Evolutionary conservation across 78 protist genomes (phyloP), one percentile per base, ranked within the genome.

Genomic region (Dictyostelium purpureum): DNA sequence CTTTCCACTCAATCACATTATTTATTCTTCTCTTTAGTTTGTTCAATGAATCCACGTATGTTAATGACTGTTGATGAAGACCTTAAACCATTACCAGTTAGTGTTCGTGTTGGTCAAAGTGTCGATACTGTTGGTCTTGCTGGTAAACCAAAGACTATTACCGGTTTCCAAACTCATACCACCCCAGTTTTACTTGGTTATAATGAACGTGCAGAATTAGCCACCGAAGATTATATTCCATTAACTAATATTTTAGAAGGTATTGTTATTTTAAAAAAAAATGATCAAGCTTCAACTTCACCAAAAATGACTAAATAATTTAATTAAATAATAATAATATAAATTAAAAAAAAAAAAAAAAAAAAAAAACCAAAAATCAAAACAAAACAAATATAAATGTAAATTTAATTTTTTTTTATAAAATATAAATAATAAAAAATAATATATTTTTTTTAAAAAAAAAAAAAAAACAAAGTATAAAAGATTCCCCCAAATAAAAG

Each of bases 121-220:
- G 98, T 97, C n/a, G 98, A 97, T 59, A 85, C 87, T 31, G 97
- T 94, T 38, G 98, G 97, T 35, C 97, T 88, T n/a, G 97, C 98
- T 0, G 98, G 97, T 79, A 91, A 94, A 80, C 99, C 99, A 21
- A 98, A 97, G 94, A 87, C 98, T 24, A 98, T 99, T 96, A 98
- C 99, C 0, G 99, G 99, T 31, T 98, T 99, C 95, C 99, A 98
- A 80, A 99, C 99, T 3, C 99, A 98, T 88, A 94, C 90, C 14
- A 97, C 99, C 6, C 99, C 99, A 26, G 99, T 99, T n/a, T 91
- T 99, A 63, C 73, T 98, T 6, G 96, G 73, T 16, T 61, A 56
- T 31, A 95, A 95, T 18, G 99, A 98, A 74, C 93, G 99, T 14
- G 99, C 99, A 6, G 99, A 99, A 79, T 87, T 99, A 7, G 99